Percentiles rank a stretch among this genome's conserved stretches.
phyloP scores from a whole-genome alignment of 805 yeast species.

The Grigorovia transvaalensis region DNA sequence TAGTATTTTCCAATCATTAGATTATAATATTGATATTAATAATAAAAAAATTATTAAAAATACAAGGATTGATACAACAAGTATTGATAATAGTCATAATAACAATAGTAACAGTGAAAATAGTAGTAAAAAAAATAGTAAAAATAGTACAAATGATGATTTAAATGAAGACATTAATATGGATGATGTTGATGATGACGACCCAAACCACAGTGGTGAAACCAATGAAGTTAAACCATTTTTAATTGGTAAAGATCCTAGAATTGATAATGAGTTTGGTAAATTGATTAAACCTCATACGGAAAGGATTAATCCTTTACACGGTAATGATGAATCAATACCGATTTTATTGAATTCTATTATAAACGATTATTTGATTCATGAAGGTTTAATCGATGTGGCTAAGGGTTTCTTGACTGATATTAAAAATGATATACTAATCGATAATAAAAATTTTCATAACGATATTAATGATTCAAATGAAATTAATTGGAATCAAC shows the following conservation, averaged over 20 bases:
- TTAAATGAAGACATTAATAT: background rate
- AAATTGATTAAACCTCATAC: slow-evolving; percentile 15
- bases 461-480: background rate
- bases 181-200: background rate
- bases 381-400: slow-evolving; percentile 47
- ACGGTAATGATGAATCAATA: slow-evolving; percentile 20
- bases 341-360: slow-evolving; percentile 20
- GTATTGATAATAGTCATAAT: slow-evolving; percentile 6
- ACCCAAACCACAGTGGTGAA: background rate
- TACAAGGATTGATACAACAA: slow-evolving; percentile 7
- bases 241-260: slow-evolving; percentile 13
- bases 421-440: slow-evolving; percentile 16
- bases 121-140: background rate
- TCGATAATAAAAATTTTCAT: slow-evolving; percentile 5
- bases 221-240: slow-evolving; percentile 4
- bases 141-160: background rate
- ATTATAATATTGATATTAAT: background rate
- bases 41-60: slow-evolving; percentile 21
- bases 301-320: slow-evolving; percentile 15
- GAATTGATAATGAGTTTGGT: slow-evolving; percentile 7
- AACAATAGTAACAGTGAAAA: slow-evolving; percentile 4
- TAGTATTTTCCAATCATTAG: slow-evolving; percentile 17
- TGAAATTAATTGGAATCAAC: background rate
- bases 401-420: slow-evolving; percentile 43
- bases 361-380: slow-evolving; percentile 39